phyloP scores from a whole-genome alignment of 495 filamentous ascomycete genomes.

The Copromyces sp. region DNA sequence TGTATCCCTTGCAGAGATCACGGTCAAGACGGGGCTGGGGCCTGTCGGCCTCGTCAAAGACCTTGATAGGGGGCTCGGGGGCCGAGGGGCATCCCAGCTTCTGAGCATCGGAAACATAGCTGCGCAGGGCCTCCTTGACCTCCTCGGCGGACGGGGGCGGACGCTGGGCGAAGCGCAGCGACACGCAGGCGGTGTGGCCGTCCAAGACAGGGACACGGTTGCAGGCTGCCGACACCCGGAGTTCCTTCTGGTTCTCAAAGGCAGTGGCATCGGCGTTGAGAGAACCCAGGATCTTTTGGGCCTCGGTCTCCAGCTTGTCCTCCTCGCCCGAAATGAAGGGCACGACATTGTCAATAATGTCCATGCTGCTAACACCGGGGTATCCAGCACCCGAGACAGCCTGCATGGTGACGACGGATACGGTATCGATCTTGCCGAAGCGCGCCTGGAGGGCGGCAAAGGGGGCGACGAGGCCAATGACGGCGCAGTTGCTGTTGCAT shows the following conservation, averaged over 20 bases:
- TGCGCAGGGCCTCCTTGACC: slow-evolving; percentile 57
- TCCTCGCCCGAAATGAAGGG: slow-evolving; percentile 83
- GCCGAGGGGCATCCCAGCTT: slow-evolving; percentile 67
- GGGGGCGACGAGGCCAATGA: slow-evolving; percentile 83
- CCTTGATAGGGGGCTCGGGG: slow-evolving; percentile 59
- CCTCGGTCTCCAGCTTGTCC: slow-evolving; percentile 78
- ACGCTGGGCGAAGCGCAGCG: slow-evolving; percentile 56
- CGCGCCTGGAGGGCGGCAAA: slow-evolving; percentile 69
- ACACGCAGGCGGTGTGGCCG: slow-evolving; percentile 77
- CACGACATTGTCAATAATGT: slow-evolving; percentile 71
- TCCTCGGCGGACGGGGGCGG: slow-evolving; percentile 48
- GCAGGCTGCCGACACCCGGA: slow-evolving; percentile 68
- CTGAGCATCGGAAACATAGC: slow-evolving; percentile 67
- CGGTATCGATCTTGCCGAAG: slow-evolving; percentile 64
- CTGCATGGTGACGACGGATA: slow-evolving; percentile 80
- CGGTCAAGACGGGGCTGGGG: slow-evolving; percentile 81
- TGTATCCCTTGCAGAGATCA: slow-evolving; percentile 63
- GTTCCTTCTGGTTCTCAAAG: slow-evolving; percentile 50
- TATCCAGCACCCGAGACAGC: slow-evolving; percentile 83
- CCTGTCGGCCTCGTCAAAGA: slow-evolving; percentile 70
- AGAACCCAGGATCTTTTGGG: slow-evolving; percentile 70
- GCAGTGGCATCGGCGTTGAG: slow-evolving; percentile 55
- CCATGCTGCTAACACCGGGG: slow-evolving; percentile 69
- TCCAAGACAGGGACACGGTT: slow-evolving; percentile 77
- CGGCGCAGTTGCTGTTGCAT: slow-evolving; percentile 86